Conservation (phyloP, 164 flowering plant species). For the Chloranthus sessilifolius region DNA sequence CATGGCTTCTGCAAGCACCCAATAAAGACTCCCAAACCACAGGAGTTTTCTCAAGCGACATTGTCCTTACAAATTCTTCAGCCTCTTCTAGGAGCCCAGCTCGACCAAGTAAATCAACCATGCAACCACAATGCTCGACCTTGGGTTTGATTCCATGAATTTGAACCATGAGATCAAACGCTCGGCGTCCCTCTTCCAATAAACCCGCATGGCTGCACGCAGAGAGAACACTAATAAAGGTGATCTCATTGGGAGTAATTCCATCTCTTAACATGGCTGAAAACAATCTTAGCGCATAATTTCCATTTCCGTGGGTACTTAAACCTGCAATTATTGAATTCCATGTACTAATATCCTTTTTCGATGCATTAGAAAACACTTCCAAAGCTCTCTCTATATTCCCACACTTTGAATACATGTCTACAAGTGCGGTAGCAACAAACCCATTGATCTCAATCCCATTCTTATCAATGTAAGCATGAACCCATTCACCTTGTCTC, state of each 20-base stretch:
- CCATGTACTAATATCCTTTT: constrained; percentile 36
- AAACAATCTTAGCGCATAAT: constrained; percentile 33
- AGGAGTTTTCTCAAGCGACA: constrained; percentile 22
- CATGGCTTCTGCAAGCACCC: constrained; percentile 39
- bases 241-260: constrained; percentile 34
- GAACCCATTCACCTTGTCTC: constrained; percentile 39
- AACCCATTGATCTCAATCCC: constrained; percentile 24
- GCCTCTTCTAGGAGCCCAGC: constrained; percentile 45
- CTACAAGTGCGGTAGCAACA: constrained; percentile 36
- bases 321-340: constrained; percentile 47
- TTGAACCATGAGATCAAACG: constrained; percentile 28
- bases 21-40: constrained; percentile 60
- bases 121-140: constrained; percentile 49
- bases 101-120: constrained; percentile 55
- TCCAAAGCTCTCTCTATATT: constrained; percentile 23
- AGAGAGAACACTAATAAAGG: constrained; percentile 41
- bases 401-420: constrained; percentile 40
- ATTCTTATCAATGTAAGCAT: constrained; percentile 27
- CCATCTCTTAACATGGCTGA: constrained; percentile 34
- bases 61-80: constrained; percentile 22
- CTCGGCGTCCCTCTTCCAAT: constrained; percentile 31
- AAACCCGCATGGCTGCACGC: constrained; percentile 56
- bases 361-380: constrained; percentile 26
- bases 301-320: constrained; percentile 49
- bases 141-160: constrained; percentile 30